Evolutionary conservation across 768 basidiomycete species (phyloP).

Genomic region (Hortiboletus campestris): DNA sequence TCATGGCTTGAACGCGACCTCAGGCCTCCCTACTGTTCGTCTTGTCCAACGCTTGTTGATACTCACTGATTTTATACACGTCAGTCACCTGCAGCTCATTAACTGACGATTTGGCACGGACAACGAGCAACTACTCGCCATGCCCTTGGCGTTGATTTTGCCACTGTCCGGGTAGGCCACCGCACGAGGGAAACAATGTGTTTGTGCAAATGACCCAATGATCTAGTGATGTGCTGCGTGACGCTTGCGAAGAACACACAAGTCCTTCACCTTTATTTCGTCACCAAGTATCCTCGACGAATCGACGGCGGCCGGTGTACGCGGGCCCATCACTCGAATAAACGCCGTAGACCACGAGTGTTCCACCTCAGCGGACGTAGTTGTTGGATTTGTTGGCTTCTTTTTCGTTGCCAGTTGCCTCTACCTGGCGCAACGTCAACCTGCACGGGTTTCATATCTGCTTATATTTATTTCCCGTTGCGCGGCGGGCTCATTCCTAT

Average conservation of each 20-base stretch:
- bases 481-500: constrained; percentile 60
- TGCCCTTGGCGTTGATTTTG: constrained; percentile 69
- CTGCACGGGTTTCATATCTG: constrained; percentile 69
- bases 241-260: background rate
- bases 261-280: constrained; percentile 50
- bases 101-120: background rate
- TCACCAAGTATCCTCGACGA: constrained; percentile 69
- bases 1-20: too few species aligned
- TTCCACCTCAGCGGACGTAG: constrained; percentile 78
- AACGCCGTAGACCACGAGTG: constrained; percentile 82
- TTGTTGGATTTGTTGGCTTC: constrained; percentile 81
- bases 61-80: constrained; percentile 61
- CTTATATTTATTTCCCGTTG: constrained; percentile 74
- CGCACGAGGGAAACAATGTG: constrained; percentile 81
- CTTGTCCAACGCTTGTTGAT: constrained; percentile 65
- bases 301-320: too few species aligned
- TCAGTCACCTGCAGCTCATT: constrained; percentile 37
- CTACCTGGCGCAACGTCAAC: constrained; percentile 74
- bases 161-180: constrained; percentile 74
- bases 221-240: constrained; percentile 44
- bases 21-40: constrained; percentile 55
- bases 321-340: constrained; percentile 67
- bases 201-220: constrained; percentile 78
- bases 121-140: constrained; percentile 39
- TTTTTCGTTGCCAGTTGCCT: constrained; percentile 73